These are phyloP conservation scores for Annona cherimola DNA, from an alignment of 164 flowering plant species.

Conservation along the genomic window DNA sequence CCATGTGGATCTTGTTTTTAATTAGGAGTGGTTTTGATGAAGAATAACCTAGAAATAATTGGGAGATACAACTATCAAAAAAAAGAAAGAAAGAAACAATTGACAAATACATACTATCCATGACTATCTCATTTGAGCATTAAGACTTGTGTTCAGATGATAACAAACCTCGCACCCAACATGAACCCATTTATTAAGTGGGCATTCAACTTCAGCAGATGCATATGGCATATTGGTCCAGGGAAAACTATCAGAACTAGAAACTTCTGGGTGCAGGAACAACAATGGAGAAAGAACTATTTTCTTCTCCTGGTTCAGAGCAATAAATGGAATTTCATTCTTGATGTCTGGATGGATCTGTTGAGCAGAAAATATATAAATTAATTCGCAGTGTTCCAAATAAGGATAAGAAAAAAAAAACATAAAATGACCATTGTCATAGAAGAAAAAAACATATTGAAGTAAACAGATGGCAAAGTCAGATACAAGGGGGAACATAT, in stretches of 20 bases:
- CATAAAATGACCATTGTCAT: background rate
- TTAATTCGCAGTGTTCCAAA: background rate
- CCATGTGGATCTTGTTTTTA: background rate
- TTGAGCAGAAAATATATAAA: background rate
- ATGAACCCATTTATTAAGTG: constrained; percentile 65
- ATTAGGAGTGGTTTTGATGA: background rate
- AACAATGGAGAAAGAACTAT: constrained; percentile 36
- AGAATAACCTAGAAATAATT: background rate
- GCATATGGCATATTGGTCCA: constrained; percentile 30
- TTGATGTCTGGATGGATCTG: constrained; percentile 28
- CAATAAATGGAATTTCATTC: constrained; percentile 39
- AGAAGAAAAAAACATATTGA: background rate
- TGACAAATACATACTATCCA: background rate
- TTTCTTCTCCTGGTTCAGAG: constrained; percentile 40
- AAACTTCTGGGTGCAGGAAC: constrained; percentile 36
- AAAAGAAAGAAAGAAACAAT: no score
- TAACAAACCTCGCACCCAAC: constrained; percentile 67
- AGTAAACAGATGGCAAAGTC: background rate
- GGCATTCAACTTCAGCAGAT: constrained; percentile 34
- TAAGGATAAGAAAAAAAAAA: background rate
- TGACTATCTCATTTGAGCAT: constrained; percentile 1
- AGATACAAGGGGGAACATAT: background rate
- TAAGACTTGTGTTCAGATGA: background rate
- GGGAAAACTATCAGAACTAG: constrained; percentile 14
- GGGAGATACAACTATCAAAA: no score